phyloP scores from a whole-genome alignment of 495 filamentous ascomycete genomes.

The Amniculicola lignicola region DNA sequence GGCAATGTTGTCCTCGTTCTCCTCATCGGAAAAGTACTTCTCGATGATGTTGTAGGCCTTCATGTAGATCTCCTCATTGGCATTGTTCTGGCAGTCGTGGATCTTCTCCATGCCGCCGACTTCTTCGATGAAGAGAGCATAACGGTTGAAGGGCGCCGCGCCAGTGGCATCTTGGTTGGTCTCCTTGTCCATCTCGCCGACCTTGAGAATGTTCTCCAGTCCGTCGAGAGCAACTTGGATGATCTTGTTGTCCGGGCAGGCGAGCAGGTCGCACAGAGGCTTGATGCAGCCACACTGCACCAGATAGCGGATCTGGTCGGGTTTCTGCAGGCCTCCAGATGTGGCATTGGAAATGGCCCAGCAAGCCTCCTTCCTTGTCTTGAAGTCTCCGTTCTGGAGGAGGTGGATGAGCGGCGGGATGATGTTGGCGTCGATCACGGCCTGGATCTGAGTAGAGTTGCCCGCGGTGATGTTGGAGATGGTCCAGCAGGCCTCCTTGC shows the following conservation, averaged over 20 bases:
- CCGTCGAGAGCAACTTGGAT: conserved; percentile 98
- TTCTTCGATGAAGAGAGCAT: conserved; percentile 97
- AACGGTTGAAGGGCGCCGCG: conserved; percentile 85
- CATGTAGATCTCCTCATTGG: conserved; percentile 99
- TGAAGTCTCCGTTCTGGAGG: conserved; percentile 93
- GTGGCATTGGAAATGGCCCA: conserved; percentile 99
- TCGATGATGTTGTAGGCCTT: conserved; percentile 99
- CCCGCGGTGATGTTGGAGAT: conserved; percentile 99
- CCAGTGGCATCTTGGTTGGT: conserved; percentile 55
- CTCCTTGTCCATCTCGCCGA: conserved; percentile 98
- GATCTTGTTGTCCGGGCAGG: conserved; percentile 99
- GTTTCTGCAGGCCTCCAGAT: conserved; percentile 95
- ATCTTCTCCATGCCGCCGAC: conserved; percentile 99
- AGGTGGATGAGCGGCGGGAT: conserved; percentile 95
- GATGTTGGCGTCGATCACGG: conserved; percentile 95
- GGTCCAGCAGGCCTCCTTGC: conserved; percentile 99
- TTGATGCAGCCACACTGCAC: conserved; percentile 93
- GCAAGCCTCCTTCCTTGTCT: conserved; percentile 99
- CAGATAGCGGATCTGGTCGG: conserved; percentile 95
- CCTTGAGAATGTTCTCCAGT: conserved; percentile 98
- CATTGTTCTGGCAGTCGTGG: conserved; percentile 99
- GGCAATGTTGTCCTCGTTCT: conserved; percentile 76
- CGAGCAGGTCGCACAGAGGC: conserved; percentile 92
- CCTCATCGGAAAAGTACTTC: conserved; percentile 99
- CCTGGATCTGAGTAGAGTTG: conserved; percentile 95